Base-by-base conservation (phyloP, 805 yeast genomes). In the Metschnikowia chrysomelidarum region DNA sequence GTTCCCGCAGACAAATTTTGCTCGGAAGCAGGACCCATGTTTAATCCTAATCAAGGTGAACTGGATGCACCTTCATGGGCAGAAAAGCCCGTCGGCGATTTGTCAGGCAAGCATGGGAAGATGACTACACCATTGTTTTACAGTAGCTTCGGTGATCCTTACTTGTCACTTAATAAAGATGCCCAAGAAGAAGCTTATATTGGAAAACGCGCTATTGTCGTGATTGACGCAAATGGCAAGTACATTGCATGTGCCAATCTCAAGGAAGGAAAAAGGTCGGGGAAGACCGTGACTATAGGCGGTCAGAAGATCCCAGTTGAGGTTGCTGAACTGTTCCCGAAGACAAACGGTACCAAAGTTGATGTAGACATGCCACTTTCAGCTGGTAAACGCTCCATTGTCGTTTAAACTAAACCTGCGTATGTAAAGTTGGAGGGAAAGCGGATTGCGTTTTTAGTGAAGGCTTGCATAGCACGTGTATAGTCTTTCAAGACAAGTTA, bases 241-340 rank as follows among this genome's bases (percentile, higher is more conserved):
- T 54, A 64, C 46, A 36, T 61, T 21, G 60, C 65, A 3, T 66
- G 71, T 51, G 67, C 69, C 15, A 65, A 66, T 46, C 54, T 66
- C 36, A 55, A 62, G n/a, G n/a, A n/a, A n/a, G n/a, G n/a, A n/a
- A n/a, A n/a, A n/a, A n/a, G n/a, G n/a, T n/a, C n/a, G n/a, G n/a
- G n/a, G n/a, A n/a, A n/a, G n/a, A n/a, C n/a, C n/a, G n/a, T n/a
- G n/a, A n/a, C n/a, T n/a, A n/a, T n/a, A n/a, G n/a, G n/a, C n/a
- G n/a, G n/a, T n/a, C n/a, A n/a, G n/a, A n/a, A n/a, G n/a, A n/a
- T n/a, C n/a, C n/a, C n/a, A n/a, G n/a, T n/a, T n/a, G n/a, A n/a
- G n/a, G n/a, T n/a, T n/a, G n/a, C n/a, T n/a, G n/a, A n/a, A n/a
- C n/a, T n/a, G n/a, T n/a, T n/a, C n/a, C n/a, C n/a, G n/a, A n/a